Evolutionary conservation across 768 basidiomycete genomes (phyloP).

Genomic region (Mrakia gelida): DNA sequence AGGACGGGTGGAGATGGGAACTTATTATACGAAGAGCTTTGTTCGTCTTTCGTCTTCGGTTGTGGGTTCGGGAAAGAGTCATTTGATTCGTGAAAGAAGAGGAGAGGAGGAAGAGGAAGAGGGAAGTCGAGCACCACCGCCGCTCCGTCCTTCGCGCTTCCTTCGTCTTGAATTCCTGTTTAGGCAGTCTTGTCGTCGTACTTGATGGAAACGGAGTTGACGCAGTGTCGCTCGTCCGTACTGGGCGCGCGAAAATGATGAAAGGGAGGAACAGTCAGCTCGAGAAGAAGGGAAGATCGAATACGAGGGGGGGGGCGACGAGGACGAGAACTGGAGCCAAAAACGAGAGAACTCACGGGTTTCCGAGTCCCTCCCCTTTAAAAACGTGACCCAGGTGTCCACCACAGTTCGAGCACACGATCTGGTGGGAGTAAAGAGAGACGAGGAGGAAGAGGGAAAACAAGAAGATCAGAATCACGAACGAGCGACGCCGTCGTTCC

Average conservation of each 20-base stretch:
- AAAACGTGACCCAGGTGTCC: constrained; percentile 88
- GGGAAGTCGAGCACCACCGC: not conserved
- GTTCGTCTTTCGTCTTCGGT: no score
- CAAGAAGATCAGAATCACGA: not conserved
- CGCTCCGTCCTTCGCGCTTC: not conserved
- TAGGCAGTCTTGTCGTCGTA: constrained; percentile 47
- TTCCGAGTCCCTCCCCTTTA: constrained; percentile 47
- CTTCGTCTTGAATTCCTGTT: not conserved
- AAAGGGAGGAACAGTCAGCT: not conserved
- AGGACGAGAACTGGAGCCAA: not conserved
- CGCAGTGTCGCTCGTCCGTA: constrained; percentile 58
- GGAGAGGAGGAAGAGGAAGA: no score
- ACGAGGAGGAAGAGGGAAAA: not conserved
- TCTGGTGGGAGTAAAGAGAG: not conserved
- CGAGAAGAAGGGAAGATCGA: not conserved
- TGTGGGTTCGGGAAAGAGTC: not conserved
- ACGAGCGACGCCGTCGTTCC: no score
- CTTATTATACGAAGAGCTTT: no score
- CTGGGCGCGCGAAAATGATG: constrained; percentile 43
- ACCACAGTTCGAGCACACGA: constrained; percentile 10
- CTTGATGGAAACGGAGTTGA: constrained; percentile 80
- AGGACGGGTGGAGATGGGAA: not conserved
- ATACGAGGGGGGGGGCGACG: no score
- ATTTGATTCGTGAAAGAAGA: not conserved
- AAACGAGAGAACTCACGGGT: not conserved